Percentiles rank a stretch among this genome's conserved stretches.
Evolutionary conservation across 768 basidiomycete genomes (phyloP).

Genomic region (Lactarius evosmus): DNA sequence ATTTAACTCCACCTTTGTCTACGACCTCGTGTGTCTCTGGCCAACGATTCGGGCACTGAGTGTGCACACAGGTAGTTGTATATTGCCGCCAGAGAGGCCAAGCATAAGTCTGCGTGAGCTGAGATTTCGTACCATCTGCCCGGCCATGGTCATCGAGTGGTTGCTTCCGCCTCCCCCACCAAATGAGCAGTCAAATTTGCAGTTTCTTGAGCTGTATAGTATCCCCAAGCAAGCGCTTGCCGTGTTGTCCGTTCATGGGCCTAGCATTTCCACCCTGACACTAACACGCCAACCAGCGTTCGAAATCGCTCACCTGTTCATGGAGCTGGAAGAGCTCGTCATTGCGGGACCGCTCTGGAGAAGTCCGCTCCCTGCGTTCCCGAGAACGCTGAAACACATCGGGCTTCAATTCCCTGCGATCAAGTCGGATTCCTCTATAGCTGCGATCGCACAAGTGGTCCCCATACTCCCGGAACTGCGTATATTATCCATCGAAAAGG

Average conservation of each 20-base stretch:
- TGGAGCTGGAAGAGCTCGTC: slow-evolving; percentile 15
- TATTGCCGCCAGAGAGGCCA: neutral
- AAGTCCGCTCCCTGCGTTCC: slow-evolving; percentile 8
- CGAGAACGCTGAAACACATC: slow-evolving; percentile 17
- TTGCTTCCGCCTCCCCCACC: slow-evolving; percentile 13
- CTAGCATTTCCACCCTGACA: slow-evolving; percentile 8
- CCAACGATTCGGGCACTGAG: slow-evolving; percentile 15
- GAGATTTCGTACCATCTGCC: slow-evolving; percentile 9
- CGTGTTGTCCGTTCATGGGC: slow-evolving; percentile 7
- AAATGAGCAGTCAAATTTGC: neutral
- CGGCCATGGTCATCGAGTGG: slow-evolving; percentile 3
- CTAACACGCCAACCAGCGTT: slow-evolving; percentile 13
- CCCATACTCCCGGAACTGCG: slow-evolving; percentile 7
- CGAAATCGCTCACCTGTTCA: slow-evolving; percentile 10
- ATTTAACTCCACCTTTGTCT: neutral
- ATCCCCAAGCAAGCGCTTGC: neutral
- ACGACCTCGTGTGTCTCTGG: slow-evolving; percentile 18
- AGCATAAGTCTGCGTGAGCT: slow-evolving; percentile 10
- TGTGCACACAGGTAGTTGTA: neutral
- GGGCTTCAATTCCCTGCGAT: slow-evolving; percentile 7
- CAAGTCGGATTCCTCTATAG: neutral
- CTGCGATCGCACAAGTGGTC: slow-evolving; percentile 3
- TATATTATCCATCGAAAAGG: slow-evolving; percentile 8
- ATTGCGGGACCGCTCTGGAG: slow-evolving; percentile 15
- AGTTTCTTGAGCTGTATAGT: slow-evolving; percentile 14